Evolutionary conservation across 108 stramenopile genomes (phyloP).

Genomic region (Parietichytrium sp.): DNA sequence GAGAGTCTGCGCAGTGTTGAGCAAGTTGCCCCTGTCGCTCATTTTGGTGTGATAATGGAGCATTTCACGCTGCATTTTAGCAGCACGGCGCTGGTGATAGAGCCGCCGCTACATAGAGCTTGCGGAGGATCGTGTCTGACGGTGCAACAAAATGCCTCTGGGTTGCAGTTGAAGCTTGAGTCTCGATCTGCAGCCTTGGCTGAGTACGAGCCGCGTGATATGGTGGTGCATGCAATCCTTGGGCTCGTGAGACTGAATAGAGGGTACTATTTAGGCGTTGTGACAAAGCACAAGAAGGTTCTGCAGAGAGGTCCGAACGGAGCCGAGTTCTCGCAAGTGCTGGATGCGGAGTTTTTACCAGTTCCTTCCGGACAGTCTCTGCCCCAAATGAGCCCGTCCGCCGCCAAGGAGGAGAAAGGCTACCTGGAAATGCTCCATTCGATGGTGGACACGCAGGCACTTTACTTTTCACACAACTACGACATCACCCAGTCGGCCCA

Average conservation of each 20-base stretch:
- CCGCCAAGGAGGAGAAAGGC: not conserved
- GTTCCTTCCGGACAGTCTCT: not conserved
- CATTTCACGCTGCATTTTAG: not conserved
- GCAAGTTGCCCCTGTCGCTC: too few species aligned
- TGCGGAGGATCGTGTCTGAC: not conserved
- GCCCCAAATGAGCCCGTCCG: not conserved
- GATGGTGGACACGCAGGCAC: slow-evolving; percentile 3
- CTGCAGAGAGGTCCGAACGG: not conserved
- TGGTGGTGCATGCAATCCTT: not conserved
- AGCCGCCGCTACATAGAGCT: not conserved
- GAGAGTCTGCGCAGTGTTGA: too few species aligned
- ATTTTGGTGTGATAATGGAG: too few species aligned
- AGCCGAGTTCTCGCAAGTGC: not conserved
- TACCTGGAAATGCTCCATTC: slow-evolving; percentile 35
- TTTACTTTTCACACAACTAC: slow-evolving; percentile 58
- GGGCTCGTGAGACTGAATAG: not conserved
- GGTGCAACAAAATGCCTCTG: not conserved
- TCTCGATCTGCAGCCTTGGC: not conserved
- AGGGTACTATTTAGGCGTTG: not conserved
- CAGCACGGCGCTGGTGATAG: not conserved
- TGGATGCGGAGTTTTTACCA: slow-evolving; percentile 14
- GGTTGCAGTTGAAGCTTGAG: not conserved
- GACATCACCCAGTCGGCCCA: slow-evolving; percentile 58
- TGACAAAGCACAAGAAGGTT: not conserved
- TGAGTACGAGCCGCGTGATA: not conserved